These are phyloP conservation scores for Solanum hybrid DNA, from an alignment of 305 asterid species.

Conservation along the genomic window DNA sequence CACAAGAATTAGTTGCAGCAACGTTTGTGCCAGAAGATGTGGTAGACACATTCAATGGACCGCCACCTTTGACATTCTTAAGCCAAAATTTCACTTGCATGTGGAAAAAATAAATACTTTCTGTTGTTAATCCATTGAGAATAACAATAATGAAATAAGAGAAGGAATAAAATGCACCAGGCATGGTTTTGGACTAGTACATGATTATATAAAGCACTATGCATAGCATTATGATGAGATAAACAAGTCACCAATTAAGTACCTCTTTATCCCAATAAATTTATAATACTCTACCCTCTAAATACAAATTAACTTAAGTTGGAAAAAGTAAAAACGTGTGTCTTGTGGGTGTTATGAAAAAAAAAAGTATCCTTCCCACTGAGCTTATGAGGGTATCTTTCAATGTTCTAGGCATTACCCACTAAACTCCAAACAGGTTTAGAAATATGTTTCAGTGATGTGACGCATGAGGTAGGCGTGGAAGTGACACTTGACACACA, in stretches of 20 bases:
- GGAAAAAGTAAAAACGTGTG: neutral
- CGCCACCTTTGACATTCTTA: neutral
- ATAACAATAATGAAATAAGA: neutral
- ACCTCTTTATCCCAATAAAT: neutral
- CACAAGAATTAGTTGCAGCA: neutral
- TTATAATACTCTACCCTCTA: neutral
- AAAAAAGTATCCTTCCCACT: neutral
- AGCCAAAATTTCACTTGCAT: neutral
- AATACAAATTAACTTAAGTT: neutral
- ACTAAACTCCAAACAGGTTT: neutral
- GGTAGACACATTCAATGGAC: neutral
- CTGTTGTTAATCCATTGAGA: too few species aligned
- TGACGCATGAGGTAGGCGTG: neutral
- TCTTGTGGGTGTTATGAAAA: neutral
- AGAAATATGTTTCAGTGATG: neutral
- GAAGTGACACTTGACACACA: neutral
- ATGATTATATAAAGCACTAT: neutral
- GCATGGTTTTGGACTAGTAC: neutral
- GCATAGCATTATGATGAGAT: neutral
- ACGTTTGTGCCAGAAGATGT: neutral
- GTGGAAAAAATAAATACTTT: neutral
- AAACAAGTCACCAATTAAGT: neutral
- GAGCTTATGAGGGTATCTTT: neutral
- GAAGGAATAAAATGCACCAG: neutral
- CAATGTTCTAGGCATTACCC: neutral